Evolutionary conservation across 2,329 filamentous ascomycete species (phyloP), one percentile per base, ranked within the genome.

Genomic region (Colletotrichum godetiae): DNA sequence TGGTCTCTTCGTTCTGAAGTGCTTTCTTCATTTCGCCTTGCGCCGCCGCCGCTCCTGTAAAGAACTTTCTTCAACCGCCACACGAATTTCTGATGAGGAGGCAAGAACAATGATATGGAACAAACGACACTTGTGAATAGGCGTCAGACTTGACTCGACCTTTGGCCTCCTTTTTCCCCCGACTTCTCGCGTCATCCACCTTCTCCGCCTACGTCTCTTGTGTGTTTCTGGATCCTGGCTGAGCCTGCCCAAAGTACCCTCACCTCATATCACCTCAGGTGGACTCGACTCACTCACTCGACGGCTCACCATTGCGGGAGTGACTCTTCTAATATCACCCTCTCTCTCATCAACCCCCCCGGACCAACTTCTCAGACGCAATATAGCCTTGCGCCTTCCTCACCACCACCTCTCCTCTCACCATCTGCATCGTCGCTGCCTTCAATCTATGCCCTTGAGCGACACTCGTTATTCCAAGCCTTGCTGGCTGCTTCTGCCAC

Each of bases 91-190:
- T 31, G 19, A 62, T 57, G 27, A 31, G 53, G 31, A 73, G 60
- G 60, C 55, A 57, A 46, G 33, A 27, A 66, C 60, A 52, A 63
- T 68, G 67, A 33, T 24, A 71, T 70, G 71, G 67, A 29, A 55
- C 46, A 37, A 49, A 24, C 31, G 42, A 22, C 56, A 49, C 37
- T 57, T 65, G 49, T 73, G 67, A 73, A 31, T 35, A 42, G 57
- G 61, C 49, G 67, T 71, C 71, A 56, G 61, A 57, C 59, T 66
- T 49, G 71, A 73, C 67, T 73, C 67, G 67, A 58, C 42, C n/a
- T 69, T 49, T 59, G 66, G 53, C 60, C 53, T 63, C 55, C 22
- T 71, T 61, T 56, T 22, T 8, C 42, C 24, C n/a, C 55, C 53
- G 42, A 19, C 49, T 67, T 70, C 46, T 56, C 37, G 60, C 60